Evolutionary conservation across 2,329 filamentous ascomycete genomes (phyloP).

Genomic region (Aureobasidium mangrovei): DNA sequence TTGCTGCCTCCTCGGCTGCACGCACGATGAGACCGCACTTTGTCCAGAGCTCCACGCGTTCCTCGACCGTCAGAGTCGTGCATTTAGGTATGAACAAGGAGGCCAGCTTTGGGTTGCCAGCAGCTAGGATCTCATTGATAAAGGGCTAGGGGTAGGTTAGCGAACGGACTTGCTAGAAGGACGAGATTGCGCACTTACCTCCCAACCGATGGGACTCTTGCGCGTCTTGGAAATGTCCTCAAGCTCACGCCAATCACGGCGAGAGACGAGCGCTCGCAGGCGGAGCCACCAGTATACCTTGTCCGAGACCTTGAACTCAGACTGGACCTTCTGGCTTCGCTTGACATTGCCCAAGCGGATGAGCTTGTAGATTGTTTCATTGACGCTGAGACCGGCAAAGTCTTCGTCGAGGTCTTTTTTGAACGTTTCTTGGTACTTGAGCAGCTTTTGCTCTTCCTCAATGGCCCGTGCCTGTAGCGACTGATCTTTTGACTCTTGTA

Average conservation of each 20-base stretch:
- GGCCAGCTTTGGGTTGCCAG: constrained; percentile 82
- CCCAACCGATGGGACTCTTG: constrained; percentile 93
- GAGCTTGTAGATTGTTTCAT: constrained; percentile 86
- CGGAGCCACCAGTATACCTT: constrained; percentile 83
- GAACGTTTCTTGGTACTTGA: constrained; percentile 79
- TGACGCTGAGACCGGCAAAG: constrained; percentile 76
- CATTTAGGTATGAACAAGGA: constrained; percentile 82
- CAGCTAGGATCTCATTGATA: constrained; percentile 78
- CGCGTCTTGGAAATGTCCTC: constrained; percentile 71
- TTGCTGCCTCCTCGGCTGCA: constrained; percentile 85
- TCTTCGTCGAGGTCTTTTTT: constrained; percentile 63
- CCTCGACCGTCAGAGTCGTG: constrained; percentile 56
- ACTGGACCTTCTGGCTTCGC: constrained; percentile 77
- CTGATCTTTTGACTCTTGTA: constrained; percentile 75
- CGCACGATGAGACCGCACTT: constrained; percentile 86
- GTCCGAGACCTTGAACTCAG: constrained; percentile 87
- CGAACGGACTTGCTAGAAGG: constrained; percentile 14
- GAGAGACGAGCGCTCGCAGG: constrained; percentile 77
- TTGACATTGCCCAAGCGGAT: constrained; percentile 74
- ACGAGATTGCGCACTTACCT: constrained; percentile 48
- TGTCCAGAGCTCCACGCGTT: constrained; percentile 84
- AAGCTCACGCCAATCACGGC: constrained; percentile 84
- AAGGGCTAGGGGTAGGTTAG: constrained; percentile 55
- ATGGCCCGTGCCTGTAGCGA: constrained; percentile 64
- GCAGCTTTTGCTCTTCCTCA: constrained; percentile 68